Evolutionary conservation across 768 basidiomycete genomes (phyloP).

Genomic region (Rhizopogon roseolus): DNA sequence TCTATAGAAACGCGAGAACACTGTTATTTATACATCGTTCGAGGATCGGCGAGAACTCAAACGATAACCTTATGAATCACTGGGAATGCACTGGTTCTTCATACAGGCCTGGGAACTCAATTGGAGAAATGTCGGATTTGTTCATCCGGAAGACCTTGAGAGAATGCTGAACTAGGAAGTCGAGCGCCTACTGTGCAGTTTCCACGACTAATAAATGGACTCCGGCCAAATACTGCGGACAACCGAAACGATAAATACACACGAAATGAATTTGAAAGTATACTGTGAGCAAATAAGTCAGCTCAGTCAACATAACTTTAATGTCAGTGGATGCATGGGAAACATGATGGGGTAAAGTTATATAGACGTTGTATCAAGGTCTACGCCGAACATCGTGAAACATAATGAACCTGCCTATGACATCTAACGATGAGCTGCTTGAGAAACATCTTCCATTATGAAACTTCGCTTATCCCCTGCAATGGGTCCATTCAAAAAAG

Average conservation of each 20-base stretch:
- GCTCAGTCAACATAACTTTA: not conserved
- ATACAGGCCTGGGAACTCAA: not conserved
- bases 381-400: too few relatives aligned
- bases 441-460: slow-evolving; percentile 26
- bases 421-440: slow-evolving; percentile 21
- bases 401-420: not conserved
- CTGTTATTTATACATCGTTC: not conserved
- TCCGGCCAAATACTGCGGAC: not conserved
- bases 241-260: not conserved
- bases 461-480: slow-evolving; percentile 19
- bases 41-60: not conserved
- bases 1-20: not conserved
- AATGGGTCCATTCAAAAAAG: slow-evolving; percentile 15
- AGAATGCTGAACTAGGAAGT: not conserved
- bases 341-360: not conserved
- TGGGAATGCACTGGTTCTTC: not conserved
- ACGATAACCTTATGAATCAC: not conserved
- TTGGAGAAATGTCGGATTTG: not conserved
- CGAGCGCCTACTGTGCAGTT: not conserved
- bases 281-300: not conserved
- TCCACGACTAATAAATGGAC: not conserved
- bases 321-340: not conserved
- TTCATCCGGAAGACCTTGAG: not conserved
- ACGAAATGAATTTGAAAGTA: not conserved
- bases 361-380: not conserved